These are phyloP conservation scores for Phaffomyces thermotolerans DNA, from an alignment of 805 yeast genomes.

Conservation along the genomic window DNA sequence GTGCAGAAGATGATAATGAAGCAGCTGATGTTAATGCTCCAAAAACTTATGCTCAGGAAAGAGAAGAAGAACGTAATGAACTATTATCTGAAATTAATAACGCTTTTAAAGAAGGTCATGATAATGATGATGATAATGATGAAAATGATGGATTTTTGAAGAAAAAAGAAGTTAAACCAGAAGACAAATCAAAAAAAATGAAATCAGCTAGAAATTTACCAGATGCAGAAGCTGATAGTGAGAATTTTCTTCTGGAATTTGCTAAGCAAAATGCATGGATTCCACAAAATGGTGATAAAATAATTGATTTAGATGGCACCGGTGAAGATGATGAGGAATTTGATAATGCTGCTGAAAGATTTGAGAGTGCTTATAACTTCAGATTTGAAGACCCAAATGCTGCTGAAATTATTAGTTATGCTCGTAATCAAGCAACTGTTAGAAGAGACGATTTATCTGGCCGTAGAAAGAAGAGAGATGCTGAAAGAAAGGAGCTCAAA, in stretches of 20 bases:
- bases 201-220: constrained; percentile 40
- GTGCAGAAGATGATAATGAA: constrained; percentile 43
- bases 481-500: constrained; percentile 46
- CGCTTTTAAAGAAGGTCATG: constrained; percentile 47
- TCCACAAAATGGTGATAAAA: constrained; percentile 59
- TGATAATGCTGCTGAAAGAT: constrained; percentile 85
- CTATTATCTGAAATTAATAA: constrained; percentile 71
- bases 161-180: constrained; percentile 38
- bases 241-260: constrained; percentile 66
- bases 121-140: constrained; percentile 34
- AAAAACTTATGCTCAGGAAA: constrained; percentile 68
- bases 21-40: constrained; percentile 43
- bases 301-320: constrained; percentile 39
- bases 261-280: constrained; percentile 84
- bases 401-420: constrained; percentile 88
- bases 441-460: constrained; percentile 70
- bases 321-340: constrained; percentile 70
- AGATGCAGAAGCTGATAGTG: constrained; percentile 54
- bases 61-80: constrained; percentile 65
- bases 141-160: constrained; percentile 44
- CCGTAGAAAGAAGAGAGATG: constrained; percentile 78
- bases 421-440: constrained; percentile 88
- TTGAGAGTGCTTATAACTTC: constrained; percentile 90
- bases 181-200: constrained; percentile 18
- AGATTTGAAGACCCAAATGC: constrained; percentile 89